A percentile compares a stretch with the other conserved stretches of the same genome.
Evolutionary conservation across 140 eudicot genomes (phyloP).

Genomic region (Flaveria floridana): DNA sequence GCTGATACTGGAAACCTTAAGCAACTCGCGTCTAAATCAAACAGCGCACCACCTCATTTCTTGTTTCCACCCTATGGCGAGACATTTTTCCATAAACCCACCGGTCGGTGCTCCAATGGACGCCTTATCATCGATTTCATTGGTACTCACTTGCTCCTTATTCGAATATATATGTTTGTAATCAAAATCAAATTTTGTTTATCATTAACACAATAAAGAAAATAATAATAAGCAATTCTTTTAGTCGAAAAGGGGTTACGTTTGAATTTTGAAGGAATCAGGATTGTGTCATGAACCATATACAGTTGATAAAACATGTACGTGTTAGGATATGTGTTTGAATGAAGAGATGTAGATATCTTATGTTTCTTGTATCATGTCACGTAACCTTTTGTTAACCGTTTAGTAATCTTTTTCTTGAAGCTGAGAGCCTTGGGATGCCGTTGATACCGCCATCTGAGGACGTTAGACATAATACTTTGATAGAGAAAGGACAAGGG

Average conservation of each 20-base stretch:
- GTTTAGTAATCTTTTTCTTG: neutral
- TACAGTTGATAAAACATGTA: neutral
- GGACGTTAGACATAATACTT: slow-evolving; percentile 24
- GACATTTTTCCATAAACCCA: slow-evolving; percentile 45
- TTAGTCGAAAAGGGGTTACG: neutral
- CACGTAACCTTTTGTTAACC: neutral
- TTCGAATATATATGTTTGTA: neutral
- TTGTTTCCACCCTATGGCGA: slow-evolving; percentile 50
- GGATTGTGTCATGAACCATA: slow-evolving; percentile 27
- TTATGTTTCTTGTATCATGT: neutral
- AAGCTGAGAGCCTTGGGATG: slow-evolving; percentile 56
- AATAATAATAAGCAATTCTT: too few species aligned
- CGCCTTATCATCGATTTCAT: slow-evolving; percentile 47
- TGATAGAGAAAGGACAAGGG: slow-evolving; percentile 38
- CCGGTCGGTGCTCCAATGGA: slow-evolving; percentile 58
- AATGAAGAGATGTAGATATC: neutral
- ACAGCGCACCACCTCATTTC: slow-evolving; percentile 39
- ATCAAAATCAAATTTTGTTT: neutral
- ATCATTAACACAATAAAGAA: neutral
- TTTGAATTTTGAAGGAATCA: slow-evolving; percentile 14
- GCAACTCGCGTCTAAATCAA: slow-evolving; percentile 19
- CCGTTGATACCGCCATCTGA: slow-evolving; percentile 51
- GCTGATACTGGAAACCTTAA: slow-evolving; percentile 54
- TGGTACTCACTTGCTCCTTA: slow-evolving; percentile 19
- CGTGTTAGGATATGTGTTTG: slow-evolving; percentile 14